Conservation (phyloP, 2,329 filamentous ascomycete species). For the Myriosclerotinia scirpicola region DNA sequence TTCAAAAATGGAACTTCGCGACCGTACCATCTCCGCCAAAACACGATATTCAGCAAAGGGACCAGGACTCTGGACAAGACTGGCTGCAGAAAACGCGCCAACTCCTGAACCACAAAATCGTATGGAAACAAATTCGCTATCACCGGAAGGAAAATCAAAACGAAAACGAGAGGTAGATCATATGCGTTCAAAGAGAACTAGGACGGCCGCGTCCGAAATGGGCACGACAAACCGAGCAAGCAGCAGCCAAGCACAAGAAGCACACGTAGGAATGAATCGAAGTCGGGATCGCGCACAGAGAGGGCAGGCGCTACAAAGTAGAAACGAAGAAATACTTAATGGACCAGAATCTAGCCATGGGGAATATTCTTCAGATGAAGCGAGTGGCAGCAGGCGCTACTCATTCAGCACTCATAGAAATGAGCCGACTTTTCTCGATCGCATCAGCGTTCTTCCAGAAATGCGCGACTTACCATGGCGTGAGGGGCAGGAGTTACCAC, state of each 20-base stretch:
- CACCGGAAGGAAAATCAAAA: slow-evolving; percentile 7
- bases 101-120: slow-evolving; percentile 6
- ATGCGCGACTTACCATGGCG: slow-evolving; percentile 36
- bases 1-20: slow-evolving; percentile 18
- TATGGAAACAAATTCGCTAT: slow-evolving; percentile 2
- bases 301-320: not conserved
- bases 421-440: slow-evolving; percentile 20
- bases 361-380: slow-evolving; percentile 2
- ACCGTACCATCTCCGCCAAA: slow-evolving; percentile 8
- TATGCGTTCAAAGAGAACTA: slow-evolving; percentile 13
- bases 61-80: slow-evolving; percentile 15
- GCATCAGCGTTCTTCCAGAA: slow-evolving; percentile 28
- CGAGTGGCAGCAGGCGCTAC: slow-evolving; percentile 3
- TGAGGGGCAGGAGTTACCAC: slow-evolving; percentile 31
- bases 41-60: slow-evolving; percentile 17
- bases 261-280: not conserved
- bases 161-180: slow-evolving; percentile 5
- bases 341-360: slow-evolving; percentile 9
- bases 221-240: not conserved
- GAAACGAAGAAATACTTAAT: slow-evolving; percentile 4
- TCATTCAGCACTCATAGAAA: slow-evolving; percentile 11
- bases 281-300: not conserved
- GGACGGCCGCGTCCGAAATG: not conserved
- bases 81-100: not conserved
- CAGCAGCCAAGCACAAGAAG: not conserved